phyloP scores from a whole-genome alignment of 768 basidiomycete genomes.

The Lanmaoa rubissima region DNA sequence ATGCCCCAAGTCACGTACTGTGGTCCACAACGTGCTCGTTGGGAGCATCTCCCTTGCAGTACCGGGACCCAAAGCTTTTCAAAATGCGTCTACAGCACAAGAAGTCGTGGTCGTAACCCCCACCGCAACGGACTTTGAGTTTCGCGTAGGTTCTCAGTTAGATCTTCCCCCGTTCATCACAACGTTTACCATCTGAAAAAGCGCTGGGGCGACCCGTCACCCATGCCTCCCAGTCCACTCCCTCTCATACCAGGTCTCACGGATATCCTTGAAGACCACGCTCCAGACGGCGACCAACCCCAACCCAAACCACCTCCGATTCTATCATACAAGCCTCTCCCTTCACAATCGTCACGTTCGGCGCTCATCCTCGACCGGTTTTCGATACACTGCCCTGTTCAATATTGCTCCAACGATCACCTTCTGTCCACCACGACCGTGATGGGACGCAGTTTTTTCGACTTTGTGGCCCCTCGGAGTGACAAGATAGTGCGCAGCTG shows the following conservation, averaged over 20 bases:
- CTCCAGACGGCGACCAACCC: conserved; percentile 2
- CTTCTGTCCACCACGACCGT: conserved; percentile 57
- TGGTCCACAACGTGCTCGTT: conserved; percentile 70
- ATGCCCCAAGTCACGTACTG: conserved; percentile 51
- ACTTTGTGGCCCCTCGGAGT: conserved; percentile 65
- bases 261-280: conserved; percentile 10
- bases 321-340: conserved; percentile 60
- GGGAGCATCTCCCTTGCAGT: conserved; percentile 79
- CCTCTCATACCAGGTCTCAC: conserved; percentile 25
- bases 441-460: conserved; percentile 69
- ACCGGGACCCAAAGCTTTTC: conserved; percentile 71
- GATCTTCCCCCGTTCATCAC: conserved; percentile 7
- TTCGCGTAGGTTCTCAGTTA: conserved; percentile 40
- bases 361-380: conserved; percentile 84
- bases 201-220: conserved; percentile 71
- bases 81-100: conserved; percentile 80
- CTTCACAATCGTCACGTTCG: conserved; percentile 68
- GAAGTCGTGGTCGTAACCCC: conserved; percentile 76
- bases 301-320: conserved; percentile 13
- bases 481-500: conserved; percentile 67
- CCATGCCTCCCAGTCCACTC: conserved; percentile 54
- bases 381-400: conserved; percentile 57
- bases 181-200: conserved; percentile 25
- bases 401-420: conserved; percentile 74
- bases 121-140: conserved; percentile 49